phyloP scores from a whole-genome alignment of 2,329 filamentous ascomycete genomes.

The Fusarium agapanthi region DNA sequence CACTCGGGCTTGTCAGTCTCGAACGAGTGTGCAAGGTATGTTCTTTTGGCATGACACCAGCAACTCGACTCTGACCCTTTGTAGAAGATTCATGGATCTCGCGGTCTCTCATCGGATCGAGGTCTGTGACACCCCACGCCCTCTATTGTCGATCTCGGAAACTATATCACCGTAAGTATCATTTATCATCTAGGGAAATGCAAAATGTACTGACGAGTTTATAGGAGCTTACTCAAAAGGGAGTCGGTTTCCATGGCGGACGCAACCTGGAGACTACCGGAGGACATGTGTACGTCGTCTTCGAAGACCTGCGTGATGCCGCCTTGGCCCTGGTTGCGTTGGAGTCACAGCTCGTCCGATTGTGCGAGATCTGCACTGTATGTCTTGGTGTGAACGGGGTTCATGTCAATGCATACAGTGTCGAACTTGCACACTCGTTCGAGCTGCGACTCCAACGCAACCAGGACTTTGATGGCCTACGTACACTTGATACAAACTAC shows the following conservation, averaged over 20 bases:
- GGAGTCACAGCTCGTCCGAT: neutral
- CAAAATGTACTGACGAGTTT: constrained; percentile 10
- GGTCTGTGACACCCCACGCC: constrained; percentile 49
- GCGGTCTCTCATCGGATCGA: constrained; percentile 55
- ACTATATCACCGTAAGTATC: constrained; percentile 55
- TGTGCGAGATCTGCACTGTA: constrained; percentile 10
- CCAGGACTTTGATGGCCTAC: neutral
- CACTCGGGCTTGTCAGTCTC: neutral
- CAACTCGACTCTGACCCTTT: neutral
- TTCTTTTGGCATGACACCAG: neutral
- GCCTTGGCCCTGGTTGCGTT: constrained; percentile 44
- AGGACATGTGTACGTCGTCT: constrained; percentile 62
- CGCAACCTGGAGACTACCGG: constrained; percentile 48
- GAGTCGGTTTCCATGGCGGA: constrained; percentile 49
- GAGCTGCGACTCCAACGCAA: neutral
- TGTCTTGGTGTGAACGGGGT: constrained; percentile 10
- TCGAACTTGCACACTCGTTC: constrained; percentile 18
- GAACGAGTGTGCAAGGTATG: neutral
- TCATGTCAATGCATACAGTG: neutral
- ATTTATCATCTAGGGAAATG: neutral
- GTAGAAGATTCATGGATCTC: neutral
- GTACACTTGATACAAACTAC: neutral
- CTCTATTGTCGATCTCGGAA: constrained; percentile 50
- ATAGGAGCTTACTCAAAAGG: constrained; percentile 52
- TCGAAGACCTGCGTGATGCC: constrained; percentile 69